Conservation (phyloP, 1,139 yeast genomes). For the Kodamaea alishanica region DNA sequence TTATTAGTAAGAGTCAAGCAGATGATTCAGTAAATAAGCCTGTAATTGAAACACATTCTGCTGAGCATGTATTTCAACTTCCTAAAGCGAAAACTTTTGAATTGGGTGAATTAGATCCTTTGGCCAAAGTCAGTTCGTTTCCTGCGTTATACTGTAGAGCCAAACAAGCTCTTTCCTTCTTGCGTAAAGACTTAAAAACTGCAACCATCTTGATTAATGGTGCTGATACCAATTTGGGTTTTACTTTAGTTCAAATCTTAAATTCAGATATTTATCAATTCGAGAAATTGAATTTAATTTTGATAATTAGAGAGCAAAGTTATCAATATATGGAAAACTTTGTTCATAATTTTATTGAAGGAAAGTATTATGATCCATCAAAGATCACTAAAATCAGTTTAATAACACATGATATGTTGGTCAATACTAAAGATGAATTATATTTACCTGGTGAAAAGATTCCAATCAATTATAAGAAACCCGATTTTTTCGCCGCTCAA, state of each 20-base stretch:
- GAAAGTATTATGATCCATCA: conserved; percentile 22
- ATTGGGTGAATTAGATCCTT: conserved; percentile 20
- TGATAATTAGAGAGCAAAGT: conserved; percentile 31
- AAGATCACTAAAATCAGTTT: conserved; percentile 21
- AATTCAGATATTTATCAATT: conserved; percentile 24
- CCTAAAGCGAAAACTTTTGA: background rate
- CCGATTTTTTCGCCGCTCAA: conserved; percentile 39
- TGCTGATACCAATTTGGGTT: conserved; percentile 41
- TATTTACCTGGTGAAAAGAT: conserved; percentile 35
- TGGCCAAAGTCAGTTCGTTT: conserved; percentile 35
- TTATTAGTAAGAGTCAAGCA: background rate
- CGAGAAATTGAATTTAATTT: conserved; percentile 26
- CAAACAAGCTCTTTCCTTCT: conserved; percentile 34
- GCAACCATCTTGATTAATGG: conserved; percentile 41
- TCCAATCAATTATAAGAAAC: conserved; percentile 38
- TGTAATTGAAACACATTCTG: conserved; percentile 4
- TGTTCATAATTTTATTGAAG: conserved; percentile 19
- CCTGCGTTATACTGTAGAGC: conserved; percentile 41
- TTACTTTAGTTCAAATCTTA: conserved; percentile 34
- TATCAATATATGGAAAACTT: conserved; percentile 22
- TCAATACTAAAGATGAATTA: conserved; percentile 28
- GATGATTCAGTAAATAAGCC: conserved; percentile 2
- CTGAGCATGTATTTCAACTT: background rate
- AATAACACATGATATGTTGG: conserved; percentile 32
- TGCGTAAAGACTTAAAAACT: conserved; percentile 15